Percentiles rank a stretch among this genome's conserved stretches.
phyloP scores from a whole-genome alignment of 2,329 filamentous ascomycete genomes.

The Chrysoporthe austroafricana region DNA sequence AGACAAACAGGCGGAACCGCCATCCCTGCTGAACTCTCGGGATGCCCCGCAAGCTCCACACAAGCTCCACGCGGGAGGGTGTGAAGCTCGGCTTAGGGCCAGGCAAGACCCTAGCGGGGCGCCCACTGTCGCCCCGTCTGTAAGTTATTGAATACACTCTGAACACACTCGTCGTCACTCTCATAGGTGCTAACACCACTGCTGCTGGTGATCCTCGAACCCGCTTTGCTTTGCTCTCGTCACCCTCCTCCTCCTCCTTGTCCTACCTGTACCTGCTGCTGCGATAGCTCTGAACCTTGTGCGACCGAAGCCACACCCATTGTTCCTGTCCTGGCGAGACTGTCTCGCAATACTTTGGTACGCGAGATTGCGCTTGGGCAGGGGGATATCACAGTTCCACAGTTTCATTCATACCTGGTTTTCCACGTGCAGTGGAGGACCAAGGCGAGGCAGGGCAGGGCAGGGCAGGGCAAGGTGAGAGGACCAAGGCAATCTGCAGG shows the following conservation, averaged over 20 bases:
- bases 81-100: not conserved
- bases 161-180: too few species aligned
- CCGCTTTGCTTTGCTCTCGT: too few species aligned
- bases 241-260: not conserved
- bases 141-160: not conserved
- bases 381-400: not conserved
- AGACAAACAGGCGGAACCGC: not conserved
- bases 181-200: too few species aligned
- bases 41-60: not conserved
- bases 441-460: not conserved
- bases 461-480: not conserved
- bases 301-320: not conserved
- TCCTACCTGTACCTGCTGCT: too few species aligned
- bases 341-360: not conserved
- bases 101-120: not conserved
- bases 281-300: not conserved
- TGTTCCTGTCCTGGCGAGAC: not conserved
- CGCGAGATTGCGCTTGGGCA: not conserved
- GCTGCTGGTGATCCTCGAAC: too few species aligned
- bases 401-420: not conserved
- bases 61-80: not conserved
- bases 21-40: slow-evolving; percentile 1
- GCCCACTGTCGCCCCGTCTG: not conserved
- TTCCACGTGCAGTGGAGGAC: not conserved
- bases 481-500: slow-evolving; percentile 5